A percentile compares a stretch with the other conserved stretches of the same genome.
Evolutionary conservation across 805 yeast genomes (phyloP).

Genomic region (Wickerhamomyces tratensis): DNA sequence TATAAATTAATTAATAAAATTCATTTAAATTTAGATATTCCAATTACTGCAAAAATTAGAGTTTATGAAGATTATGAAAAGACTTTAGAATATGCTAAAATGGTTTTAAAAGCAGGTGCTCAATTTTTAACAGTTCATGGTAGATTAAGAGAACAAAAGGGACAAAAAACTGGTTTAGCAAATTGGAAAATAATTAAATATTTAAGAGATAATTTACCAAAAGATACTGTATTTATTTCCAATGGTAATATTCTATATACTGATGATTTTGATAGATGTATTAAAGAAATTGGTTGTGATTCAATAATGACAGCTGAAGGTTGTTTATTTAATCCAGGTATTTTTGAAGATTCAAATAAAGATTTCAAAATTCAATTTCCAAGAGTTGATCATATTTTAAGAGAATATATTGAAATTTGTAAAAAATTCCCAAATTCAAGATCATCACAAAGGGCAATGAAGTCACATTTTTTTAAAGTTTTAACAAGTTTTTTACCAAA

Average conservation of each 20-base stretch:
- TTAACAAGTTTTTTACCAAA: constrained; percentile 69
- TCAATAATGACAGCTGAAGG: constrained; percentile 99
- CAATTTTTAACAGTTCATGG: constrained; percentile 94
- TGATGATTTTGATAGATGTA: constrained; percentile 67
- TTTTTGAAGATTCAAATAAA: constrained; percentile 45
- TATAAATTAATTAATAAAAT: constrained; percentile 59
- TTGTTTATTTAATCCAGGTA: constrained; percentile 86
- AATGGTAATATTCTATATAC: constrained; percentile 94
- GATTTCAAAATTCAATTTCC: constrained; percentile 66
- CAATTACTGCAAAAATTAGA: constrained; percentile 94
- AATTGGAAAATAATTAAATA: constrained; percentile 79
- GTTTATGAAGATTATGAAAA: constrained; percentile 80
- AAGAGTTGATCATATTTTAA: constrained; percentile 69
- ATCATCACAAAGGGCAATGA: constrained; percentile 79
- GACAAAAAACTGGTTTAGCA: constrained; percentile 91
- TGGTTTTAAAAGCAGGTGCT: constrained; percentile 90
- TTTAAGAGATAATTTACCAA: constrained; percentile 67
- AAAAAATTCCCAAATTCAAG: constrained; percentile 22
- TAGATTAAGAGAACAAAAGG: constrained; percentile 94
- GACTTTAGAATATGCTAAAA: constrained; percentile 75
- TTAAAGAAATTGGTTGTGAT: constrained; percentile 58
- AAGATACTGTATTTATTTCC: constrained; percentile 80
- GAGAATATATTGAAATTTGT: constrained; percentile 86
- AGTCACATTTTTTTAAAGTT: constrained; percentile 85
- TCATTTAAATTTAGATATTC: constrained; percentile 67